phyloP scores from a whole-genome alignment of 2,329 filamentous ascomycete species.

The Juglanconis juglandina region DNA sequence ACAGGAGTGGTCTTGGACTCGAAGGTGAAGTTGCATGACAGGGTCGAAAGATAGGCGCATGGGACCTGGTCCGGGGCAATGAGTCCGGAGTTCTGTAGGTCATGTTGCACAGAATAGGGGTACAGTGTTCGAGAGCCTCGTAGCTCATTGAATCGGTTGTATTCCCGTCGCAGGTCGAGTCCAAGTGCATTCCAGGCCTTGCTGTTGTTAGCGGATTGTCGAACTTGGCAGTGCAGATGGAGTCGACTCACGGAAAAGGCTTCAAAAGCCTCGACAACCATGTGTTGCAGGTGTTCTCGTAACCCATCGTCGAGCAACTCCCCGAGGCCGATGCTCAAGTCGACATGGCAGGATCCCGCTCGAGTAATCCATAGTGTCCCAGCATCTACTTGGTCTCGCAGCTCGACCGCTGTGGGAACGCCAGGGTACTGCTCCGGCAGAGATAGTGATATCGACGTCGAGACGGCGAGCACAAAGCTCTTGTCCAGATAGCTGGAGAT shows the following conservation, averaged over 20 bases:
- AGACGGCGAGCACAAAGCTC: constrained; percentile 5
- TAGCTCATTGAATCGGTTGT: neutral
- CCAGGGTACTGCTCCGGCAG: neutral
- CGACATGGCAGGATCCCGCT: constrained; percentile 11
- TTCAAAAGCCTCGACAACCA: constrained; percentile 1
- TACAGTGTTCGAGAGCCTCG: neutral
- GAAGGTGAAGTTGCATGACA: constrained; percentile 7
- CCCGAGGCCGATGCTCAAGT: constrained; percentile 1
- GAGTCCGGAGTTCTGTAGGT: neutral
- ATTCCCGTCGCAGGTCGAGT: constrained; percentile 5
- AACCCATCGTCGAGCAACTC: neutral
- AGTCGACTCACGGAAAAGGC: neutral
- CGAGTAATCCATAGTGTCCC: constrained; percentile 14
- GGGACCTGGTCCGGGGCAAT: constrained; percentile 2
- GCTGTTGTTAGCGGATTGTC: neutral
- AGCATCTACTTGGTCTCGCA: constrained; percentile 11
- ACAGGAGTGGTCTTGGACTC: neutral
- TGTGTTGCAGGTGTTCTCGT: neutral
- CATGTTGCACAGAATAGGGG: constrained; percentile 11
- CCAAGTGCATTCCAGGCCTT: constrained; percentile 13
- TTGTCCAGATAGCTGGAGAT: constrained; percentile 9
- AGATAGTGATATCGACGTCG: constrained; percentile 1
- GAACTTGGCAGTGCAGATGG: neutral
- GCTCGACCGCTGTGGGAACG: neutral
- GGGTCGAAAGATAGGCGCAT: constrained; percentile 3